A percentile compares a stretch with the other conserved stretches of the same genome.
Conservation (phyloP, 164 flowering plant genomes). For the Platanus orientalis region DNA sequence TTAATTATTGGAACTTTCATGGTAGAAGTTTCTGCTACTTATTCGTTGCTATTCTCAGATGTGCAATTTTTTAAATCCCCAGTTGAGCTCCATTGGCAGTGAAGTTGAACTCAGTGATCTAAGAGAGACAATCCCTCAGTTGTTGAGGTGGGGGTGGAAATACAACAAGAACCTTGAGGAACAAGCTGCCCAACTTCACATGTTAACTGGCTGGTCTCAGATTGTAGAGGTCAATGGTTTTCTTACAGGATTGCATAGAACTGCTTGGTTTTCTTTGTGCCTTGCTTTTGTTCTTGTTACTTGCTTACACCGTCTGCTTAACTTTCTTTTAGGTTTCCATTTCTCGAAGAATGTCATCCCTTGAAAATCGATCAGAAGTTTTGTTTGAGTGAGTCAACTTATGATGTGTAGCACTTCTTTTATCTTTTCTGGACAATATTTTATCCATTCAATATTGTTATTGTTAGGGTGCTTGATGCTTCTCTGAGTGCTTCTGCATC, state of each 20-base stretch:
- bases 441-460: conserved; percentile 4
- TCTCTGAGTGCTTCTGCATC: conserved; percentile 83
- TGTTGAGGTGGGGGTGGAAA: conserved; percentile 92
- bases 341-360: conserved; percentile 62
- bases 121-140: conserved; percentile 65
- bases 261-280: neutral
- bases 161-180: conserved; percentile 96
- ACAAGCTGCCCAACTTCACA: conserved; percentile 97
- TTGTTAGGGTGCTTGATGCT: conserved; percentile 76
- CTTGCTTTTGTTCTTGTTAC: neutral
- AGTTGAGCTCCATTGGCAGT: conserved; percentile 42
- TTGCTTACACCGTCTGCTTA: neutral
- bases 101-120: conserved; percentile 70
- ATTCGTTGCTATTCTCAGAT: conserved; percentile 32
- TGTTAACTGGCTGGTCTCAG: conserved; percentile 95
- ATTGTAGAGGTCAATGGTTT: conserved; percentile 67
- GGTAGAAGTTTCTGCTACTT: neutral
- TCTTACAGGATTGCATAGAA: neutral
- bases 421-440: neutral
- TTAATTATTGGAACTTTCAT: neutral
- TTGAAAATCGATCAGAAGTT: conserved; percentile 66
- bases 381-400: conserved; percentile 63
- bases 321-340: conserved; percentile 55
- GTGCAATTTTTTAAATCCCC: conserved; percentile 41
- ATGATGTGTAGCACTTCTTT: neutral